phyloP scores from a whole-genome alignment of 306 rosid species.

The Vigna angularis region DNA sequence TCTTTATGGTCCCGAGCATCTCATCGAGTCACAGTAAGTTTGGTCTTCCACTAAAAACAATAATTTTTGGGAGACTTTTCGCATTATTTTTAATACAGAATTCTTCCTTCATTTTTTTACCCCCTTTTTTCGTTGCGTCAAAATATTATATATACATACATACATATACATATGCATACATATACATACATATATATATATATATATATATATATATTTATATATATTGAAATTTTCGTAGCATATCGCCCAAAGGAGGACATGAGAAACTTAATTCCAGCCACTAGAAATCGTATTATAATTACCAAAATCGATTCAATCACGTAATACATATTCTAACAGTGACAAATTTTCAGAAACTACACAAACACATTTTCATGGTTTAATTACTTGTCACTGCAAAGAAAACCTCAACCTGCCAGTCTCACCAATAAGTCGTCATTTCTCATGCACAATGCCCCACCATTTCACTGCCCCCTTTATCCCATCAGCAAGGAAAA shows the following conservation, averaged over 20 bases:
- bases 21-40: background rate
- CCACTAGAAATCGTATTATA: conserved; percentile 6
- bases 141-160: background rate
- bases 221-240: background rate
- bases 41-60: conserved; percentile 4
- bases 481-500: background rate
- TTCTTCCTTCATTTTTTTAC: background rate
- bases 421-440: conserved; percentile 9
- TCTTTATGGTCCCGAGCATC: conserved; percentile 20
- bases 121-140: background rate
- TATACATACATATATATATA: too few relatives aligned
- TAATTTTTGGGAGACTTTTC: background rate
- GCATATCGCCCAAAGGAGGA: background rate
- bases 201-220: too few relatives aligned
- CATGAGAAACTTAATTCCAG: background rate
- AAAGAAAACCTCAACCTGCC: background rate
- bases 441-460: conserved; percentile 31
- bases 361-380: background rate
- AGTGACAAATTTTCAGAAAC: background rate
- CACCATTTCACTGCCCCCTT: conserved; percentile 9
- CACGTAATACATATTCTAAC: background rate
- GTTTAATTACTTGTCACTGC: background rate
- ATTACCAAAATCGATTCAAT: background rate
- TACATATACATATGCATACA: too few relatives aligned
- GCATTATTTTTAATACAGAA: background rate